Percentiles rank a stretch among this genome's conserved stretches.
phyloP scores from a whole-genome alignment of 805 yeast genomes.

The Starmera dryadoides region DNA sequence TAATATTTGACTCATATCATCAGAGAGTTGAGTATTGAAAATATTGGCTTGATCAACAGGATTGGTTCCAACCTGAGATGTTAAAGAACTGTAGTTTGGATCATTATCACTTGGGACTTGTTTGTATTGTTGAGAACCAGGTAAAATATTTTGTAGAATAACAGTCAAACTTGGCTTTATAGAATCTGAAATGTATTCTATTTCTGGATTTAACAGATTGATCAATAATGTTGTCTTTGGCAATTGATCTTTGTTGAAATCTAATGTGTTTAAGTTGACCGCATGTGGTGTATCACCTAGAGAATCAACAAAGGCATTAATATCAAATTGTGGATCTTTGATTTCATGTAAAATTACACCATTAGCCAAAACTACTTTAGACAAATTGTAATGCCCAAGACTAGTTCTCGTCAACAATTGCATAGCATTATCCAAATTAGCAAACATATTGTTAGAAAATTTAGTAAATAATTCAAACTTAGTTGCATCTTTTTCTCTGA shows the following conservation, averaged over 20 bases:
- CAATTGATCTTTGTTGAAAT: background rate
- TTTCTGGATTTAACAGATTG: background rate
- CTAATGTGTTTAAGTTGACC: background rate
- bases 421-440: conserved; percentile 6
- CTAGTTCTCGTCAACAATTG: conserved; percentile 11
- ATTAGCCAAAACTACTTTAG: conserved; percentile 10
- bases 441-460: conserved; percentile 3
- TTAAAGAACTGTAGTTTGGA: too few species aligned
- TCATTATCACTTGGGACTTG: too few species aligned
- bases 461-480: conserved; percentile 5
- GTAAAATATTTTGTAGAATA: background rate
- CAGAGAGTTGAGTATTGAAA: too few species aligned
- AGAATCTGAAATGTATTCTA: background rate
- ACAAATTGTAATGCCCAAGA: conserved; percentile 10
- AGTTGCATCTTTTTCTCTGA: background rate
- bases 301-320: background rate
- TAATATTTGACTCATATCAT: too few species aligned
- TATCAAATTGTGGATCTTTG: conserved; percentile 12
- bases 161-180: background rate
- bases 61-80: background rate
- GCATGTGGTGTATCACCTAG: background rate
- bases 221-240: background rate
- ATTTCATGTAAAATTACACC: conserved; percentile 9
- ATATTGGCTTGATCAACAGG: background rate
- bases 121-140: too few species aligned